Percentiles rank a stretch among this genome's conserved stretches.
Conservation (phyloP, 176 grass and related monocot genomes). For the Cenchrus fungigraminus region DNA sequence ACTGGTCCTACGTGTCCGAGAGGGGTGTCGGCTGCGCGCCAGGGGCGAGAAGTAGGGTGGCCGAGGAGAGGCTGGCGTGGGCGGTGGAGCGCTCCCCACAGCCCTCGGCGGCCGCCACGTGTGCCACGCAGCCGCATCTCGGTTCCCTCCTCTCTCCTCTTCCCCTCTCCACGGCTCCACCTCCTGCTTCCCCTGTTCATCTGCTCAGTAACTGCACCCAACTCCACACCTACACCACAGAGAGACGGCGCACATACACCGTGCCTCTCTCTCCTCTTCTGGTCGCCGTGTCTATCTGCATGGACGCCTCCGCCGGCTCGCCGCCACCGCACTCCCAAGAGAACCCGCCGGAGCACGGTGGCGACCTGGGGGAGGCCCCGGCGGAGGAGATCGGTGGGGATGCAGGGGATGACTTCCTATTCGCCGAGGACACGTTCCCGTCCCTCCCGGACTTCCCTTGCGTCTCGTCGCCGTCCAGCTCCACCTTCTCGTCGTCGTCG, state of each 20-base stretch:
- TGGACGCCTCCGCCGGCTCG: slow-evolving; percentile 56
- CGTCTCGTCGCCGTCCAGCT: slow-evolving; percentile 65
- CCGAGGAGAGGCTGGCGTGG: slow-evolving; percentile 51
- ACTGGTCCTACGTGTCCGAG: accelerated
- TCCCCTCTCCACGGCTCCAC: slow-evolving; percentile 22
- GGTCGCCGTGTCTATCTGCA: slow-evolving; percentile 38
- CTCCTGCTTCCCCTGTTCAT: slow-evolving; percentile 52
- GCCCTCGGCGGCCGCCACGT: slow-evolving; percentile 50
- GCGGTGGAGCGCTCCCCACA: slow-evolving; percentile 56
- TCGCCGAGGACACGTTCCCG: slow-evolving; percentile 75
- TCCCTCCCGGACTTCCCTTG: slow-evolving; percentile 73
- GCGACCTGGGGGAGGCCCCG: slow-evolving; percentile 25
- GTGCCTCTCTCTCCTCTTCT: neutral
- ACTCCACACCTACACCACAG: slow-evolving; percentile 35
- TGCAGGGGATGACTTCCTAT: slow-evolving; percentile 66
- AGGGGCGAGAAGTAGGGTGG: slow-evolving; percentile 1
- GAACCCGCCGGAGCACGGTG: slow-evolving; percentile 33
- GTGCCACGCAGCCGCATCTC: slow-evolving; percentile 47
- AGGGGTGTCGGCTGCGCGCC: neutral
- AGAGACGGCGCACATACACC: slow-evolving; percentile 4
- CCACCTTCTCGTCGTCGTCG: slow-evolving; percentile 57
- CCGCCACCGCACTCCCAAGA: slow-evolving; percentile 44
- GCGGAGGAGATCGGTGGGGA: slow-evolving; percentile 47
- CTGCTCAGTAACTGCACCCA: slow-evolving; percentile 58
- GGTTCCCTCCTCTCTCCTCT: slow-evolving; percentile 32